These are phyloP conservation scores for Isabelozyma pseudorhagii DNA, from an alignment of 805 yeast genomes.

Conservation along the genomic window DNA sequence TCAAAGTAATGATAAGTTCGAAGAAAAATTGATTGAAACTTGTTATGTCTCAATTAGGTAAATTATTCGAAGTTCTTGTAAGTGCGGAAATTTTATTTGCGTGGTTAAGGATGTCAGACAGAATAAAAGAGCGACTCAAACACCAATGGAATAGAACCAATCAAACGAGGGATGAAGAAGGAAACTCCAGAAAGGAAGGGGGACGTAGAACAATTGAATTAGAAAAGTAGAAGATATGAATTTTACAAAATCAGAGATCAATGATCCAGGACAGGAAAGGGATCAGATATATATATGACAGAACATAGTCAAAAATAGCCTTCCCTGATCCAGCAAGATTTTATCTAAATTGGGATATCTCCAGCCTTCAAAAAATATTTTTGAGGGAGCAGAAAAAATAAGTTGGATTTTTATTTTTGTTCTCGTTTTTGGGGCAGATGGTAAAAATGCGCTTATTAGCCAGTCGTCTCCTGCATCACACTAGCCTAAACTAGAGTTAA, in stretches of 20 bases:
- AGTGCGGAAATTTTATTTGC: not conserved
- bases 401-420: not conserved
- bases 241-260: not conserved
- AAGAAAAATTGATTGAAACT: not conserved
- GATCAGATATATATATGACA: not conserved
- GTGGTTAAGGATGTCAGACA: not conserved
- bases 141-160: not conserved
- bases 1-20: not conserved
- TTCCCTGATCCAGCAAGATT: constrained; percentile 10
- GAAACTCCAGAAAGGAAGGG: not conserved
- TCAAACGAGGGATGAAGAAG: not conserved
- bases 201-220: not conserved
- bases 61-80: not conserved
- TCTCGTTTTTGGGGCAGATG: not conserved
- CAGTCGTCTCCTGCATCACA: too few relatives aligned
- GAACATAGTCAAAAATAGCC: not conserved
- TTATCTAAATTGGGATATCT: constrained; percentile 5
- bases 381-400: not conserved
- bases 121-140: too few relatives aligned
- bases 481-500: too few relatives aligned
- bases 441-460: too few relatives aligned
- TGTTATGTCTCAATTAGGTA: not conserved
- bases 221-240: not conserved
- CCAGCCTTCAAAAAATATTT: constrained; percentile 5
- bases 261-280: not conserved